Evolutionary conservation across 257 asterid species (phyloP), one percentile per base, ranked within the genome.

Genomic region (Penstemon newberryi): DNA sequence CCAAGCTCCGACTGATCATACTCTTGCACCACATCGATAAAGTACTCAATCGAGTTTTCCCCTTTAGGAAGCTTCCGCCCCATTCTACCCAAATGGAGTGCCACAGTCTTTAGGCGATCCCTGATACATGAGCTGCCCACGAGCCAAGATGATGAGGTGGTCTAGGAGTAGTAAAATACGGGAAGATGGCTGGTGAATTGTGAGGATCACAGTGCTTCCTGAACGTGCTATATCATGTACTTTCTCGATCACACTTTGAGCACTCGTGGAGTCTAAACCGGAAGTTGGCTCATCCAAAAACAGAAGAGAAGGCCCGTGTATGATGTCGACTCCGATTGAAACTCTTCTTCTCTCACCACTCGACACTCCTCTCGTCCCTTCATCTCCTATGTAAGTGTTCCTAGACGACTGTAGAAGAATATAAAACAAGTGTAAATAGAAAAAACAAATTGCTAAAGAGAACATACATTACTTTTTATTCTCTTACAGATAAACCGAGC

Each of bases 271-370:
- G 77, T 91, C 97, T 4, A 91, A 80, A 0, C 97, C 97, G 0
- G 96, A 88, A 33, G 97, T 91, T 1, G 96, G 97, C 73, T 91
- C 97, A 70, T 91, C 97, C 59, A 88, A 64, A 80, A 91, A 91
- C 3, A 88, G 72, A 33, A 88, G 84, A 3, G 91, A 78, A 0
- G 97, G 97, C 15, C 92, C 96, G 51, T 91, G 97, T 63, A 91
- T 91, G 67, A 91, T 88, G 80, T 91, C 96, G 2, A 83, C 89
- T 13, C 96, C 96, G 6, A 91, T 91, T 7, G 97, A 83, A 5
- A 91, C 97, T 69, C 97, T 78, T 0, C 95, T 85, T 0, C 97
- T 92, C 79, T 91, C 97, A 4, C 97, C 97, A 1, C 97, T 93
- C 0, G 97, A 91, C 6, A 91, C 87, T 41, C 97, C 97, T 11